These are phyloP conservation scores for Russula compacta DNA, from an alignment of 768 basidiomycete species.

Conservation along the genomic window DNA sequence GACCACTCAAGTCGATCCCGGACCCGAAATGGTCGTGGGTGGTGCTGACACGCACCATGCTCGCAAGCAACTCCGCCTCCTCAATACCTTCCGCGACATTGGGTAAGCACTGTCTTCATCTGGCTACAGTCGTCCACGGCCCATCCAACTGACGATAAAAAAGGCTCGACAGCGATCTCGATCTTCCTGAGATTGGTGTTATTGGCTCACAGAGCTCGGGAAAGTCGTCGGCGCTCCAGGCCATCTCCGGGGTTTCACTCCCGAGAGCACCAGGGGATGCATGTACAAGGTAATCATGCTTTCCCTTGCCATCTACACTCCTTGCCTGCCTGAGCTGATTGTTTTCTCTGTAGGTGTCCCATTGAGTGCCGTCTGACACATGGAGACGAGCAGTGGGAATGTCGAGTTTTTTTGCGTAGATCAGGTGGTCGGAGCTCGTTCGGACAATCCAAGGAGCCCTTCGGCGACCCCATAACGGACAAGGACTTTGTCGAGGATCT, in stretches of 20 bases:
- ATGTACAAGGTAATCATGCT: constrained; percentile 23
- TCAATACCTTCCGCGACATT: constrained; percentile 2
- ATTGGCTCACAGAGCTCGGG: constrained; percentile 28
- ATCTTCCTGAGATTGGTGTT: constrained; percentile 26
- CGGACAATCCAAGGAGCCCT: constrained; percentile 1
- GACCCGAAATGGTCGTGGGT: not conserved
- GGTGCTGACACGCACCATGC: not conserved
- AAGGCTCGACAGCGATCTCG: constrained; percentile 21
- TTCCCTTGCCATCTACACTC: not conserved
- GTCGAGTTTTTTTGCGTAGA: constrained; percentile 9
- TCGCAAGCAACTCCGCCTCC: not conserved
- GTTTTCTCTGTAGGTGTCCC: constrained; percentile 4
- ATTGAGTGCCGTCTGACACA: constrained; percentile 14
- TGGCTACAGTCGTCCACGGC: not conserved
- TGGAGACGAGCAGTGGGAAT: constrained; percentile 1
- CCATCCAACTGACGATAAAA: not conserved
- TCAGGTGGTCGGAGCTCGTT: not conserved
- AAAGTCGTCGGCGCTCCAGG: constrained; percentile 28
- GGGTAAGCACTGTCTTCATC: not conserved
- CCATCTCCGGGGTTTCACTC: constrained; percentile 23
- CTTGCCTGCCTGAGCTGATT: not conserved
- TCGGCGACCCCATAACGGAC: constrained; percentile 3
- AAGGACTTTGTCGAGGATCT: not conserved
- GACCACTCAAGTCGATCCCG: constrained; percentile 1
- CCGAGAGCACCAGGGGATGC: constrained; percentile 23